These are phyloP conservation scores for Fallopia convolvulus DNA, from an alignment of 148 eudicot genomes.

Conservation along the genomic window DNA sequence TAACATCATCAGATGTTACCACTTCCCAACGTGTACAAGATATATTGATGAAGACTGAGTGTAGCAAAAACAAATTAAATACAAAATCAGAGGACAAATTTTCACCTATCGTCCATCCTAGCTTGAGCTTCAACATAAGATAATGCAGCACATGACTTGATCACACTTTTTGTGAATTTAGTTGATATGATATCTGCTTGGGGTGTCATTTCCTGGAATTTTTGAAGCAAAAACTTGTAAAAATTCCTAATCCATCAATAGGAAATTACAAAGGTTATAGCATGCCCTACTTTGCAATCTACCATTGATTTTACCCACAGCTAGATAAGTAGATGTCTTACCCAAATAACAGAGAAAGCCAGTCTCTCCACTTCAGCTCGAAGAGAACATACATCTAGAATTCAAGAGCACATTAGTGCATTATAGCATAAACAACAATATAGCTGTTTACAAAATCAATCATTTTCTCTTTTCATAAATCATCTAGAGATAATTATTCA, in stretches of 20 bases:
- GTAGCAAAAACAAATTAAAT: too few species aligned
- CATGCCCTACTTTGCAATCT: neutral
- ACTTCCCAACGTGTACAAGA: neutral
- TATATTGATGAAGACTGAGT: neutral
- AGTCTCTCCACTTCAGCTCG: constrained; percentile 93
- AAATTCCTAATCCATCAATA: neutral
- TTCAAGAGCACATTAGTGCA: neutral
- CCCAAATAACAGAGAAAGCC: constrained; percentile 97
- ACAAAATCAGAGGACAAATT: constrained; percentile 2
- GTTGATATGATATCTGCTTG: constrained; percentile 83
- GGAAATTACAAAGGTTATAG: neutral
- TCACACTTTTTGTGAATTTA: constrained; percentile 79
- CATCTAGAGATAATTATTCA: neutral
- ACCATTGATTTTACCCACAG: neutral
- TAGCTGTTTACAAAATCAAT: neutral
- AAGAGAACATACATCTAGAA: constrained; percentile 92
- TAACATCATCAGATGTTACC: neutral
- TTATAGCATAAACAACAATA: neutral
- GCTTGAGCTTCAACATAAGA: constrained; percentile 99
- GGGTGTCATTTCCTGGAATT: constrained; percentile 89
- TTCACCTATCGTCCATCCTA: constrained; percentile 97
- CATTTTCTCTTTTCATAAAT: neutral
- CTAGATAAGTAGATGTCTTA: constrained; percentile 17
- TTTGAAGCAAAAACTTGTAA: neutral
- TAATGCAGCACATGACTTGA: constrained; percentile 92